These are phyloP conservation scores for Mycothermus thermophilus DNA, from an alignment of 495 filamentous ascomycete species.

Conservation along the genomic window DNA sequence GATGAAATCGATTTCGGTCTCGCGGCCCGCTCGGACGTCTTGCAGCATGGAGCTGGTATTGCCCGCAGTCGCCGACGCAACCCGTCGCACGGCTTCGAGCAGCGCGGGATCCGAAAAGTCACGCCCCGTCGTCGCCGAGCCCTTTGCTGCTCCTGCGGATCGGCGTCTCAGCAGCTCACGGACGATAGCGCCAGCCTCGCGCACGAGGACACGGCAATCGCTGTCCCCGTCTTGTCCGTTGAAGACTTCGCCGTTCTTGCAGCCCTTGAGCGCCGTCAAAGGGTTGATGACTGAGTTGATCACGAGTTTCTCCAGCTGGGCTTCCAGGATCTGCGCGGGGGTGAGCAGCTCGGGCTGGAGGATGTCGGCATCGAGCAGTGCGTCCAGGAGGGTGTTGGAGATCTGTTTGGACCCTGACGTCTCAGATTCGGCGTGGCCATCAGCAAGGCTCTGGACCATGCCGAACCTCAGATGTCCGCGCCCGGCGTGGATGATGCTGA, in stretches of 20 bases:
- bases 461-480: slow-evolving; percentile 48
- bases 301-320: slow-evolving; percentile 45
- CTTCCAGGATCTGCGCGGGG: slow-evolving; percentile 25
- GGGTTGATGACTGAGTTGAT: slow-evolving; percentile 74
- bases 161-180: slow-evolving; percentile 30
- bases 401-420: too few species aligned
- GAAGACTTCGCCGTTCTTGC: slow-evolving; percentile 61
- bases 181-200: slow-evolving; percentile 52
- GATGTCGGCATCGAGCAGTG: not conserved
- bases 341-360: slow-evolving; percentile 12
- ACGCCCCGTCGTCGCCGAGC: slow-evolving; percentile 28
- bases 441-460: slow-evolving; percentile 7
- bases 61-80: slow-evolving; percentile 45
- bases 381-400: slow-evolving; percentile 10
- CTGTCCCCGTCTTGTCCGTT: slow-evolving; percentile 42
- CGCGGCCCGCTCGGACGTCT: slow-evolving; percentile 44
- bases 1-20: slow-evolving; percentile 64
- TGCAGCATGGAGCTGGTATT: slow-evolving; percentile 75
- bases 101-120: slow-evolving; percentile 15
- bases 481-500: slow-evolving; percentile 46
- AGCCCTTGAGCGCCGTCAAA: slow-evolving; percentile 57
- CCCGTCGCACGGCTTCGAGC: slow-evolving; percentile 13
- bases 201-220: slow-evolving; percentile 37
- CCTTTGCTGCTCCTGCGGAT: slow-evolving; percentile 4
- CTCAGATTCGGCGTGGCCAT: slow-evolving; percentile 2